phyloP scores from a whole-genome alignment of 352 stramenopile genomes.

The Phytopythium delawarense region DNA sequence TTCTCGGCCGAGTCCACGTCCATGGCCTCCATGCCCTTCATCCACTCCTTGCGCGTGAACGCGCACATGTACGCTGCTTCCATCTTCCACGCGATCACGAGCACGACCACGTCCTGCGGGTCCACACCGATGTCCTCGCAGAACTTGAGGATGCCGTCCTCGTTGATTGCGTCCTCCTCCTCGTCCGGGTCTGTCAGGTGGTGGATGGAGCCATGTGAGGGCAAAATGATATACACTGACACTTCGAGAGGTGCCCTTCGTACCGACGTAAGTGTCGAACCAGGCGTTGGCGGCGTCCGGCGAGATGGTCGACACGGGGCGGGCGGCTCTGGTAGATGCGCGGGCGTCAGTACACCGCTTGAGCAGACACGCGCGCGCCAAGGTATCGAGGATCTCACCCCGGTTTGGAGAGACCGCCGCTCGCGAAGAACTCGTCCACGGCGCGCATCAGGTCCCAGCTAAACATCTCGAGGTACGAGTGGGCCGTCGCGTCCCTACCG shows the following conservation, averaged over 20 bases:
- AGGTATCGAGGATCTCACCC: slow-evolving; percentile 12
- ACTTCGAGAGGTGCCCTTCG: neutral
- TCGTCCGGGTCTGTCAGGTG: slow-evolving; percentile 31
- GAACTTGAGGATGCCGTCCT: slow-evolving; percentile 78
- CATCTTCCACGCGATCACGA: slow-evolving; percentile 89
- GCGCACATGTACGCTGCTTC: slow-evolving; percentile 79
- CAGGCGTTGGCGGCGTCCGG: slow-evolving; percentile 45
- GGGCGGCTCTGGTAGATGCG: slow-evolving; percentile 9
- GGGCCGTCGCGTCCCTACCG: slow-evolving; percentile 55
- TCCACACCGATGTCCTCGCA: slow-evolving; percentile 77
- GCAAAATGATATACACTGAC: neutral
- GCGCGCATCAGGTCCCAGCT: slow-evolving; percentile 77
- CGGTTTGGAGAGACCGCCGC: slow-evolving; percentile 24
- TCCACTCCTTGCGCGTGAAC: slow-evolving; percentile 84
- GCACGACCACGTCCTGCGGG: slow-evolving; percentile 70
- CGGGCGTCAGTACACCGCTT: neutral
- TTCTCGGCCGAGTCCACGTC: slow-evolving; percentile 61
- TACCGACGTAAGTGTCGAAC: slow-evolving; percentile 69
- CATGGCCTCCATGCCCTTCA: slow-evolving; percentile 73
- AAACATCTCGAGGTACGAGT: slow-evolving; percentile 73
- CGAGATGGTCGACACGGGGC: slow-evolving; percentile 26
- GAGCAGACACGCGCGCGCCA: neutral
- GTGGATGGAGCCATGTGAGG: neutral
- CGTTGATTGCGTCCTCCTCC: slow-evolving; percentile 57
- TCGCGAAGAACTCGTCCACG: slow-evolving; percentile 77